Evolutionary conservation across 1,139 yeast genomes (phyloP).

Genomic region (Kluyveromyces sp.): DNA sequence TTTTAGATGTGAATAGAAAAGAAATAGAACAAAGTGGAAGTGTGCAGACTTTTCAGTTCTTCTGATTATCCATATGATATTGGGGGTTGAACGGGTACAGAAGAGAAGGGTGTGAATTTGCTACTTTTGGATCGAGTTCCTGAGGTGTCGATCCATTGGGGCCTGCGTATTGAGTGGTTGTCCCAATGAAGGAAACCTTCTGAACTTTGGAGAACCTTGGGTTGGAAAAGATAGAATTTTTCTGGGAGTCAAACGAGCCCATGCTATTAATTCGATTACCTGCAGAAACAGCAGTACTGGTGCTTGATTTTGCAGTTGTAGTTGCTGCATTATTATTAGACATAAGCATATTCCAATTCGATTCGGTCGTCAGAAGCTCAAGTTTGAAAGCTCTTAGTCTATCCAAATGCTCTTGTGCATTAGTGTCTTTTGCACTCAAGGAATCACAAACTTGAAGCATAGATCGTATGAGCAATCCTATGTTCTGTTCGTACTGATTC

Average conservation of each 20-base stretch:
- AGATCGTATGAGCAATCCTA: conserved; percentile 1
- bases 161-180: conserved; percentile 2
- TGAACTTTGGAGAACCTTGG: conserved; percentile 10
- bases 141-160: neutral
- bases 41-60: neutral
- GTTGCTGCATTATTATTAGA: neutral
- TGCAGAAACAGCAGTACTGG: conserved; percentile 1
- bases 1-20: neutral
- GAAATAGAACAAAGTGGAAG: neutral
- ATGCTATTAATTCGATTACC: conserved; percentile 11
- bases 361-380: conserved; percentile 4
- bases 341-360: conserved; percentile 2
- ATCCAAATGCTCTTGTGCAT: neutral
- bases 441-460: conserved; percentile 6
- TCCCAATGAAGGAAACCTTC: conserved; percentile 2
- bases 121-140: neutral
- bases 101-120: neutral
- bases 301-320: neutral
- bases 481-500: conserved; percentile 3
- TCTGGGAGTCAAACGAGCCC: conserved; percentile 12
- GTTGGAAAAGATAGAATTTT: conserved; percentile 12
- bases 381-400: conserved; percentile 2
- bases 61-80: neutral
- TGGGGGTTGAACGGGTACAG: neutral
- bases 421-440: neutral